Percentiles rank a stretch among this genome's conserved stretches.
Conservation (phyloP, 371 early-diverging fungal species). For the Dinochytrium kinnereticum region DNA sequence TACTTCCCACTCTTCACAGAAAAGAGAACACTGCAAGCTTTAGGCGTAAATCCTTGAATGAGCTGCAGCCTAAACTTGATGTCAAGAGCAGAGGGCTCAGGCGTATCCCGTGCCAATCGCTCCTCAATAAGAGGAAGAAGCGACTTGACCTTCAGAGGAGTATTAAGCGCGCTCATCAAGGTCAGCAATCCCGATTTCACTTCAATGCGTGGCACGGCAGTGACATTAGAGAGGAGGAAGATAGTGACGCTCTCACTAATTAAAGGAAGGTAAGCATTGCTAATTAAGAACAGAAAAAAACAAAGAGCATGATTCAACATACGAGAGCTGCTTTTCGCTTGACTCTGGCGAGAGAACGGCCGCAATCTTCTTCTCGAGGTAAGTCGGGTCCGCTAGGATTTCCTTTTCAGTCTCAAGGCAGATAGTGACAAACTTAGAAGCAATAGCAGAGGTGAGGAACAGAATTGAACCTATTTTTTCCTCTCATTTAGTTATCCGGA, state of each 20-base stretch:
- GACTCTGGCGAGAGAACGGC: neutral
- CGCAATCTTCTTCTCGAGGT: slow-evolving; percentile 18
- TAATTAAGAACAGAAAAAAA: too few species aligned
- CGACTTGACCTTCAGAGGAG: slow-evolving; percentile 66
- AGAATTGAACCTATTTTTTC: slow-evolving; percentile 51
- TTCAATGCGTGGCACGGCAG: slow-evolving; percentile 52
- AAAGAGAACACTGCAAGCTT: slow-evolving; percentile 57
- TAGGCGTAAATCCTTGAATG: slow-evolving; percentile 66
- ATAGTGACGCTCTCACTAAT: slow-evolving; percentile 53
- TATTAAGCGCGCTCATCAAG: slow-evolving; percentile 60
- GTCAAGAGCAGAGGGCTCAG: slow-evolving; percentile 2
- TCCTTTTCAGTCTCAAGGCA: slow-evolving; percentile 53
- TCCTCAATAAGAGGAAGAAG: slow-evolving; percentile 69
- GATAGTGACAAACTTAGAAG: slow-evolving; percentile 55
- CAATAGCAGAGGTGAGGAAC: slow-evolving; percentile 59
- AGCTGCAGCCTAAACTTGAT: slow-evolving; percentile 48
- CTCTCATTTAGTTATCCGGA: too few species aligned
- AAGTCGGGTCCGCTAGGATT: slow-evolving; percentile 50
- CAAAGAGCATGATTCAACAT: too few species aligned
- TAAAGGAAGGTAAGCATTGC: neutral
- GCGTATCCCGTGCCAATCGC: slow-evolving; percentile 17
- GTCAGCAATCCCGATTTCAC: slow-evolving; percentile 62
- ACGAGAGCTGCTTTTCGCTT: neutral
- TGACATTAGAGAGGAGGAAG: slow-evolving; percentile 73
- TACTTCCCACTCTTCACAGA: slow-evolving; percentile 26